Evolutionary conservation across 106 monocot species (phyloP), one percentile per base, ranked within the genome.

Genomic region (Dendrobium huoshanense): DNA sequence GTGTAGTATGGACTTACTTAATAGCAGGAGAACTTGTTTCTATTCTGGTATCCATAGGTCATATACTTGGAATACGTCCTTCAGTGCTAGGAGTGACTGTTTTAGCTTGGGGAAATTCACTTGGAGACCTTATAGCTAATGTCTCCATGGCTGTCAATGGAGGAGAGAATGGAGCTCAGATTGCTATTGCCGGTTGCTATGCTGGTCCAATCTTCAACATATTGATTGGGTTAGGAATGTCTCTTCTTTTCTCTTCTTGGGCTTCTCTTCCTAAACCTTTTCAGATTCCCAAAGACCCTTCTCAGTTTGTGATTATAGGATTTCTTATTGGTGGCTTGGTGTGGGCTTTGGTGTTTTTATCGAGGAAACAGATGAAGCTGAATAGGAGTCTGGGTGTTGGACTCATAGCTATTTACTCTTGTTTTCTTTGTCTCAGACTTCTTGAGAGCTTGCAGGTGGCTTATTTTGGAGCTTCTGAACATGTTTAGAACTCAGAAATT

Each of bases 101-200:
- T 20, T 77, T 90, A 17, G 90, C 90, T 0, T 90, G 90, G 90
- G 90, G 90, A 24, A 87, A 90, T 81, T 90, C 90, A 33, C 29
- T 87, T 8, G 90, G 90, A 9, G 90, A 90, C 77, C 75, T 90
- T 51, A 90, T 79, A 41, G 83, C 90, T 44, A 90, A 90, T 47
- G 85, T 83, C 8, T 80, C 90, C 17, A 85, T 90, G 87, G 85
- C 90, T 27, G 47, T 79, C 18, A 81, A 82, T 10, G 90, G 90
- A 4, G 83, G 87, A 0, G 67, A 80, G 19, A 59, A 64, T 15
- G 90, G 90, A 10, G 84, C 79, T 31, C 82, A 78, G 72, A 55
- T 83, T 5, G 82, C 82, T 3, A 72, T 83, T 6, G 70, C 82
- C 5, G 82, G 82, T 31, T 83, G 82, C 49, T 83, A 83, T 37